Base-by-base conservation (phyloP, 2,329 filamentous ascomycete genomes). In the Trichoderma koningii region DNA sequence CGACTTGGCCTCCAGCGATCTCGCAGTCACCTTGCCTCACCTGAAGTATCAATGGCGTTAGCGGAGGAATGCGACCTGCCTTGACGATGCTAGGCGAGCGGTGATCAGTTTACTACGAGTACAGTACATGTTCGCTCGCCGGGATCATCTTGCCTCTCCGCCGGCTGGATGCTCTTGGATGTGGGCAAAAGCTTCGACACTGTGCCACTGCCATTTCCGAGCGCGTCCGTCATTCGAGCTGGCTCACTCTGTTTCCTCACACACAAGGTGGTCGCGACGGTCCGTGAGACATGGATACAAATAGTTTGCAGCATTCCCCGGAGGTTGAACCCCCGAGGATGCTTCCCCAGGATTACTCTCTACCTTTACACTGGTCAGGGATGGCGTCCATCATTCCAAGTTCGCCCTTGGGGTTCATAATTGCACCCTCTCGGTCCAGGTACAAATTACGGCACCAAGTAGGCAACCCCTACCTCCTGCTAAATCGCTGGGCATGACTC, bases 321-420 rank as follows among this genome's bases (percentile, higher is more conserved):
- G 50, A 53, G 34, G 34, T 3, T 3, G 10, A 14, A 38, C 23
- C 59, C 50, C 62, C 41, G 45, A 59, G 38, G 28, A 59, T 41
- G 30, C 42, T 65, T 65, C 63, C 63, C 63, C 63, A 50, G 63
- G 55, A 28, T 65, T 63, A 55, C 41, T 23, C 2, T n/a, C 41
- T 28, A 23, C n/a, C 23, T 50, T 48, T 28, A 30, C 26, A 21
- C 21, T 19, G 7, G 30, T 30, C 48, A 52, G 42, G 41, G 34
- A 30, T 55, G 41, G 55, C 21, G 42, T 61, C 47, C 7, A 19
- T 45, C 55, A 65, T 55, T 51, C 61, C 61, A 47, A 48, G 51
- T 34, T 51, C 44, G n/a, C 42, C 61, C 51, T 41, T 44, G 15
- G 23, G n/a, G 23, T 6, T 15, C 52, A 50, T 26, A 50, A 63